Evolutionary conservation across 345 rosid genomes (phyloP).

Genomic region (Eucalyptus cloeziana): DNA sequence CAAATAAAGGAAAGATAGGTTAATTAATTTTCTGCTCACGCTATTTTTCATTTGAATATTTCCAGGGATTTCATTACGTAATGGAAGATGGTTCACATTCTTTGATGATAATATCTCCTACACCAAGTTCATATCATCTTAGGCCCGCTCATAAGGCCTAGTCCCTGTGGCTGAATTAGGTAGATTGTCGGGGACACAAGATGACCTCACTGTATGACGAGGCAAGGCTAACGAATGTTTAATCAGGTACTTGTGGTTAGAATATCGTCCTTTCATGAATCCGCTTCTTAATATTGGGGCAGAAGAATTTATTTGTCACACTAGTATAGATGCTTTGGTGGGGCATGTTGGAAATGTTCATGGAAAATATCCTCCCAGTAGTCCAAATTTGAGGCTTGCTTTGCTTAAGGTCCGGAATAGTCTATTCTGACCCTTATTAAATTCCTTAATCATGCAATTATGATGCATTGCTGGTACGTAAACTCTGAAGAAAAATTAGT

Average conservation of each 20-base stretch:
- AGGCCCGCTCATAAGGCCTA: slow-evolving; percentile 57
- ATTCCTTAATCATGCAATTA: background rate
- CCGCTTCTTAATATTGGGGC: slow-evolving; percentile 33
- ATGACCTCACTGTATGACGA: too few species aligned
- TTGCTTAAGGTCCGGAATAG: slow-evolving; percentile 48
- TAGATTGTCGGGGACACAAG: slow-evolving; percentile 21
- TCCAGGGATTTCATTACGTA: slow-evolving; percentile 78
- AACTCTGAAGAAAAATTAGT: background rate
- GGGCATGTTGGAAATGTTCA: slow-evolving; percentile 87
- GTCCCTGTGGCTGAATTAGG: slow-evolving; percentile 94
- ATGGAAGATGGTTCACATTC: slow-evolving; percentile 91
- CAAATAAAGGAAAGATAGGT: background rate
- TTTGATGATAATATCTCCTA: slow-evolving; percentile 57
- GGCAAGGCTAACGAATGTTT: background rate
- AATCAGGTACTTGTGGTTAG: slow-evolving; percentile 31
- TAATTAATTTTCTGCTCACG: background rate
- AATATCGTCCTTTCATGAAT: background rate
- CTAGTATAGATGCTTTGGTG: slow-evolving; percentile 81
- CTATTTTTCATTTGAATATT: background rate
- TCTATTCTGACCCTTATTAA: background rate
- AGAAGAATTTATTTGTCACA: slow-evolving; percentile 55
- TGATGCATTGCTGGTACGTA: background rate
- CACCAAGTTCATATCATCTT: slow-evolving; percentile 47
- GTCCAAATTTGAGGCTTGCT: slow-evolving; percentile 77
- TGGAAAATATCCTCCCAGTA: slow-evolving; percentile 74